These are phyloP conservation scores for Bryoerythrophyllum caledonicum DNA, from an alignment of 225 moss, liverwort and hornwort genomes.

Conservation along the genomic window DNA sequence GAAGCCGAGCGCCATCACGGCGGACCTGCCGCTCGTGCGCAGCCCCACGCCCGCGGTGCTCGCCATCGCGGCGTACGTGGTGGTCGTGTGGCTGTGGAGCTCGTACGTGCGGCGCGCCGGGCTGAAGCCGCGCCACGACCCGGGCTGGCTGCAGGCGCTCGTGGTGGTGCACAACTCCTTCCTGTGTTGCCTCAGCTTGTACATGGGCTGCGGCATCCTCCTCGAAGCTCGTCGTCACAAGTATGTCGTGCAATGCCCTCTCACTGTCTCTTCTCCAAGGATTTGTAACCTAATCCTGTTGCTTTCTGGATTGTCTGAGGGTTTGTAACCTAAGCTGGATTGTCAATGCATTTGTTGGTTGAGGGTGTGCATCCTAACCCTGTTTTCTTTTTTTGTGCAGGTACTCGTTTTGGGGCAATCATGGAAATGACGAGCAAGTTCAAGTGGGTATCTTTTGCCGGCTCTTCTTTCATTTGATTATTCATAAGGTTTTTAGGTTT, in stretches of 20 bases:
- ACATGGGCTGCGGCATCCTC: conserved; percentile 69
- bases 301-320: too few species aligned
- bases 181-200: conserved; percentile 70
- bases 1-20: conserved; percentile 63
- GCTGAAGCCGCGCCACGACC: conserved; percentile 61
- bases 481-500: background rate
- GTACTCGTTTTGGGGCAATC: conserved; percentile 80
- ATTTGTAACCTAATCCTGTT: too few species aligned
- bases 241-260: conserved; percentile 24
- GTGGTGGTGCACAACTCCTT: conserved; percentile 71
- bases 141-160: conserved; percentile 62
- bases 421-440: conserved; percentile 55
- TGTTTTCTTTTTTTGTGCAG: conserved; percentile 30
- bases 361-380: background rate
- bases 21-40: conserved; percentile 54
- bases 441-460: conserved; percentile 38
- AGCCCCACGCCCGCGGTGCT: conserved; percentile 63
- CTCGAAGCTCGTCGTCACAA: conserved; percentile 60
- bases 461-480: background rate
- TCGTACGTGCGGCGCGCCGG: conserved; percentile 60
- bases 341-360: too few species aligned
- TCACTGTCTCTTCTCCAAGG: background rate
- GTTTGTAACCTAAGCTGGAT: too few species aligned
- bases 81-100: conserved; percentile 73
- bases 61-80: conserved; percentile 54